These are phyloP conservation scores for Diplodia corticola DNA, from an alignment of 2,329 filamentous ascomycete genomes.

Conservation along the genomic window DNA sequence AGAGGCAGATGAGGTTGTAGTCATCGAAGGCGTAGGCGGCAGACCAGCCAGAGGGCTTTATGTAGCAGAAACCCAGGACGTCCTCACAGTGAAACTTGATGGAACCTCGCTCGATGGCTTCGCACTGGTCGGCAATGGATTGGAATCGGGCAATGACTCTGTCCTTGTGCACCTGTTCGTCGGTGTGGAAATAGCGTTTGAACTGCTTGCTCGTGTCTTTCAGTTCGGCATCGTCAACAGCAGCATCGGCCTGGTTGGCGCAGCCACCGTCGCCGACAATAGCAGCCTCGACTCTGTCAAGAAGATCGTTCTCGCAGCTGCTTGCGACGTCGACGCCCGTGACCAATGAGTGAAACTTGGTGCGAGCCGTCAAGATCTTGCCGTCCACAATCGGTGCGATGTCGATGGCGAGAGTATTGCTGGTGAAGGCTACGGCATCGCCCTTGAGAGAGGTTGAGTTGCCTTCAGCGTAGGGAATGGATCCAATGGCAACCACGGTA, in stretches of 20 bases:
- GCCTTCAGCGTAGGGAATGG: constrained; percentile 56
- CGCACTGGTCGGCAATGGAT: background rate
- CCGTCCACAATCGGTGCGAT: constrained; percentile 60
- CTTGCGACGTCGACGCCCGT: constrained; percentile 56
- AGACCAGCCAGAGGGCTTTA: background rate
- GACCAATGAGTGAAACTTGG: constrained; percentile 41
- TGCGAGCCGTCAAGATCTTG: constrained; percentile 43
- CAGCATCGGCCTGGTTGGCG: constrained; percentile 53
- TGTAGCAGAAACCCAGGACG: background rate
- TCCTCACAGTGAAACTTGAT: background rate
- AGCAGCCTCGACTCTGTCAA: constrained; percentile 50
- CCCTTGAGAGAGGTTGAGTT: constrained; percentile 57
- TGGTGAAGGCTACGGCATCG: constrained; percentile 54
- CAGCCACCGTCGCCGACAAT: constrained; percentile 50
- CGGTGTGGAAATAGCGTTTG: constrained; percentile 64
- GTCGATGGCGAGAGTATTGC: constrained; percentile 59
- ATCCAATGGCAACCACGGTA: constrained; percentile 57
- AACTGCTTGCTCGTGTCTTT: constrained; percentile 52
- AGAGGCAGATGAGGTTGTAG: background rate
- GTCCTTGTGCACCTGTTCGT: background rate
- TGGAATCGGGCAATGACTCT: background rate
- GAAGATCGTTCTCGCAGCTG: constrained; percentile 55
- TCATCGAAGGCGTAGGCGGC: background rate
- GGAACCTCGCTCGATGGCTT: background rate
- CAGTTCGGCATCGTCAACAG: constrained; percentile 53